phyloP scores from a whole-genome alignment of 768 basidiomycete species.

The Mycena chlorophos region DNA sequence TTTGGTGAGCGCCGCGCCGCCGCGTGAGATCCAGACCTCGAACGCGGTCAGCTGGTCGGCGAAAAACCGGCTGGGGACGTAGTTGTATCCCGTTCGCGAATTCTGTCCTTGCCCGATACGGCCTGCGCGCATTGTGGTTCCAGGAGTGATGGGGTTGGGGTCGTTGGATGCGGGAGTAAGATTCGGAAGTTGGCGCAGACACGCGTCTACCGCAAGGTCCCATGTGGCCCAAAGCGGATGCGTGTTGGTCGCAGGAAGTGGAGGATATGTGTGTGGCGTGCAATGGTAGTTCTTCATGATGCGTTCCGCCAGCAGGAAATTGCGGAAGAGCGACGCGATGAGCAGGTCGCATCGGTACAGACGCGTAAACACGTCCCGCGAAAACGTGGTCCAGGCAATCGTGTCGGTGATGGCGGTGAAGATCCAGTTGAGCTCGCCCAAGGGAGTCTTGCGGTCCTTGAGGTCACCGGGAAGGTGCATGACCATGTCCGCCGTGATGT shows the following conservation, averaged over 20 bases:
- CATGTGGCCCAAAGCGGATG: slow-evolving; percentile 96
- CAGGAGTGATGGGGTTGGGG: slow-evolving; percentile 27
- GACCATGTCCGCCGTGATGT: slow-evolving; percentile 85
- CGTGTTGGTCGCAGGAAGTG: slow-evolving; percentile 93
- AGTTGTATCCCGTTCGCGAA: slow-evolving; percentile 54
- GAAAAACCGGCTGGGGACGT: slow-evolving; percentile 89
- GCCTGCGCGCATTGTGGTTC: slow-evolving; percentile 36
- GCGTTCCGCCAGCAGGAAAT: slow-evolving; percentile 94
- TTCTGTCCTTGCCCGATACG: slow-evolving; percentile 37
- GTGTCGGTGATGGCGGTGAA: slow-evolving; percentile 99
- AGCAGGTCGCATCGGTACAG: slow-evolving; percentile 94
- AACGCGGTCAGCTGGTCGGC: slow-evolving; percentile 95
- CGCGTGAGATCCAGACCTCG: slow-evolving; percentile 96
- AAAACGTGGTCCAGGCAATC: slow-evolving; percentile 98
- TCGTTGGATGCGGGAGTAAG: slow-evolving; percentile 52
- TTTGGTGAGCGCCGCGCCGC: slow-evolving; percentile 80
- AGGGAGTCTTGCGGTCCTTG: slow-evolving; percentile 92
- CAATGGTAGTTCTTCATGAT: slow-evolving; percentile 99
- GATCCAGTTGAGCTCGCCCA: slow-evolving; percentile 99
- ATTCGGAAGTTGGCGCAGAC: slow-evolving; percentile 89
- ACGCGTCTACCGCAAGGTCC: slow-evolving; percentile 96
- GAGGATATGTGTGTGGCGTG: slow-evolving; percentile 90
- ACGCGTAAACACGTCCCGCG: slow-evolving; percentile 88
- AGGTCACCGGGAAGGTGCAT: slow-evolving; percentile 95
- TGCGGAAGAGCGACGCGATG: slow-evolving; percentile 94